Percentiles rank a stretch among this genome's conserved stretches.
These are phyloP conservation scores for Fusarium sambucinum DNA, from an alignment of 2,329 filamentous ascomycete genomes.

Conservation along the genomic window DNA sequence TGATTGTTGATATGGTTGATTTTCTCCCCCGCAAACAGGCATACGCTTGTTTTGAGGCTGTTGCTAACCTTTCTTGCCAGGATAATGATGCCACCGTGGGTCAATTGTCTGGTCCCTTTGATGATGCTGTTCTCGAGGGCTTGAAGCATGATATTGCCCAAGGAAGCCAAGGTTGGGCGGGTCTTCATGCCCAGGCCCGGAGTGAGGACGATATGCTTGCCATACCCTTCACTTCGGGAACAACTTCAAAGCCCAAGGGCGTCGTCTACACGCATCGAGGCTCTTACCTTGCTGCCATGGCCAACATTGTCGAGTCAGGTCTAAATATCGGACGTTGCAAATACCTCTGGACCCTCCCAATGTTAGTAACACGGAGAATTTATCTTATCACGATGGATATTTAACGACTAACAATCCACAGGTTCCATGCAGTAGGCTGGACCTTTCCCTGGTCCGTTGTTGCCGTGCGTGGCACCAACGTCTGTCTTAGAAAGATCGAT, in stretches of 20 bases:
- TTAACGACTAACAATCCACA: slow-evolving; percentile 39
- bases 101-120: slow-evolving; percentile 81
- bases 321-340: slow-evolving; percentile 81
- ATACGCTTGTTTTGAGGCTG: not conserved
- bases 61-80: slow-evolving; percentile 52
- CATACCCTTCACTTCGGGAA: slow-evolving; percentile 93
- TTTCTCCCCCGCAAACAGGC: slow-evolving; percentile 1
- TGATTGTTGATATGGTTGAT: slow-evolving; percentile 78
- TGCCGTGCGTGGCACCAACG: slow-evolving; percentile 92
- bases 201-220: slow-evolving; percentile 87
- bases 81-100: slow-evolving; percentile 85
- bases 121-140: slow-evolving; percentile 85
- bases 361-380: slow-evolving; percentile 71
- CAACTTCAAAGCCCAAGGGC: slow-evolving; percentile 91
- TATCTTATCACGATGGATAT: not conserved
- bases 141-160: slow-evolving; percentile 75
- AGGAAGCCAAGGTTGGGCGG: slow-evolving; percentile 80
- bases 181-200: slow-evolving; percentile 74
- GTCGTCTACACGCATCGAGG: slow-evolving; percentile 93
- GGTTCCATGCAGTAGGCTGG: slow-evolving; percentile 80
- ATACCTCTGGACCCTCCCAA: slow-evolving; percentile 92
- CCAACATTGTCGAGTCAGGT: slow-evolving; percentile 88
- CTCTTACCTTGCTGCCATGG: slow-evolving; percentile 85
- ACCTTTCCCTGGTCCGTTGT: slow-evolving; percentile 95
- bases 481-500: slow-evolving; percentile 94